Evolutionary conservation across 768 basidiomycete genomes (phyloP), one percentile per base, ranked within the genome.

Genomic region (Collybia sordida): DNA sequence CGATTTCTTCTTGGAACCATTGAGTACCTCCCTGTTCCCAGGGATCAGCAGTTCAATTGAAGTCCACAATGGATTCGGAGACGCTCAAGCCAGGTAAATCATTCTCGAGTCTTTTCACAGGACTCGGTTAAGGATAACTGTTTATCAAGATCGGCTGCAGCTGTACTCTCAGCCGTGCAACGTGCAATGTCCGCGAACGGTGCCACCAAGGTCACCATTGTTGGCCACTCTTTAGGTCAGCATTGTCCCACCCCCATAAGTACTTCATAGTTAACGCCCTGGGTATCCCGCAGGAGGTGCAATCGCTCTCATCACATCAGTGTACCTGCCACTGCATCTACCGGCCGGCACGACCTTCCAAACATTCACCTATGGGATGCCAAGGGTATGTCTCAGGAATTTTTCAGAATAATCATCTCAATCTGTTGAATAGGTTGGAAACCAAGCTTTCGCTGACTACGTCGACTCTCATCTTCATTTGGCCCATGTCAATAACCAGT

Each of bases 371-470:
- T 59, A 59, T 47, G 63, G 57, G 6, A 40, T 54, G 39, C 57
- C 57, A n/a, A 58, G 59, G 25, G 55, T 58, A 46, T 17, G 55
- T 53, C n/a, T 45, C 25, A 9, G 18, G 22, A 12, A 31, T 14
- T 31, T 31, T 3, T 31, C 31, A 31, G 14, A 14, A 3, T 31
- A 11, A 11, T 31, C 9, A 11, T 7, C 14, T 31, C 9, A 31
- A 31, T 11, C 3, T 11, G 9, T 31, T 11, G 31, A 23, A 38
- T 49, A 76, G 70, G 73, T 77, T 47, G 80, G 82, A 0, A 80
- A 83, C 60, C 72, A 72, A 51, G 80, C 66, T 7, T 83, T 82
- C 51, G 80, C 79, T 2, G 51, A 80, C 62, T 79, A 79, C 56
- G 72, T 81, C 39, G 75, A 81, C 49, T 67, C 72, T 3, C 60